These are phyloP conservation scores for Cnidoscolus chayamansa DNA, from an alignment of 441 rosid species.

Conservation along the genomic window DNA sequence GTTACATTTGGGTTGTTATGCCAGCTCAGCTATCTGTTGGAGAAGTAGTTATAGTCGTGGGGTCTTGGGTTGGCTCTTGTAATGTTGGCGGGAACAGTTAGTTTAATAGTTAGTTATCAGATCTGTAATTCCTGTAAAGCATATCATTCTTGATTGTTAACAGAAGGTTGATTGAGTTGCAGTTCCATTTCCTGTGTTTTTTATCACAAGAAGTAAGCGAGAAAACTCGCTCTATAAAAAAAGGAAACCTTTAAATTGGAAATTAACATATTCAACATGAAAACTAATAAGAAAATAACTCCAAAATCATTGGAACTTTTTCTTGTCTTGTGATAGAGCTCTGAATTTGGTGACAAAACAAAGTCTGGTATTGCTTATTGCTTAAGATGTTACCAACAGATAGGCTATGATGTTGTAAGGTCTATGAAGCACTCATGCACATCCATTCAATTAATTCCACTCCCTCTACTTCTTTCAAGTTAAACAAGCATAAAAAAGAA, in stretches of 20 bases:
- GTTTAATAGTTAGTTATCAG: too few species aligned
- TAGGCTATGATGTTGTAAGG: neutral
- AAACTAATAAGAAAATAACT: neutral
- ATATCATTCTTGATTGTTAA: too few species aligned
- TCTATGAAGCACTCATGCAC: neutral
- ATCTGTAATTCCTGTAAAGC: too few species aligned
- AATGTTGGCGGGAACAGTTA: too few species aligned
- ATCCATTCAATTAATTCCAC: neutral
- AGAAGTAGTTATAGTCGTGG: too few species aligned
- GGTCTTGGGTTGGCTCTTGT: too few species aligned
- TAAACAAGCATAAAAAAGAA: neutral
- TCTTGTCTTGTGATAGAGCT: neutral
- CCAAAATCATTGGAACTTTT: neutral
- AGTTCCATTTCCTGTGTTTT: too few species aligned
- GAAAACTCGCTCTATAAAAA: neutral
- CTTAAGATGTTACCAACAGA: too few species aligned
- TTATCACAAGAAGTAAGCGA: too few species aligned
- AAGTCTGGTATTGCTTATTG: neutral
- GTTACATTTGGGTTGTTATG: too few species aligned
- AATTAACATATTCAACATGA: neutral
- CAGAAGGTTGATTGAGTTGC: too few species aligned
- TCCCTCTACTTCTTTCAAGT: neutral
- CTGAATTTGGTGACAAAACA: neutral
- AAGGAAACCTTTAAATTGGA: neutral
- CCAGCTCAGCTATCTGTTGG: too few species aligned